Base-by-base conservation (phyloP, 2,329 filamentous ascomycete species). In the Xylariaceae sp. region DNA sequence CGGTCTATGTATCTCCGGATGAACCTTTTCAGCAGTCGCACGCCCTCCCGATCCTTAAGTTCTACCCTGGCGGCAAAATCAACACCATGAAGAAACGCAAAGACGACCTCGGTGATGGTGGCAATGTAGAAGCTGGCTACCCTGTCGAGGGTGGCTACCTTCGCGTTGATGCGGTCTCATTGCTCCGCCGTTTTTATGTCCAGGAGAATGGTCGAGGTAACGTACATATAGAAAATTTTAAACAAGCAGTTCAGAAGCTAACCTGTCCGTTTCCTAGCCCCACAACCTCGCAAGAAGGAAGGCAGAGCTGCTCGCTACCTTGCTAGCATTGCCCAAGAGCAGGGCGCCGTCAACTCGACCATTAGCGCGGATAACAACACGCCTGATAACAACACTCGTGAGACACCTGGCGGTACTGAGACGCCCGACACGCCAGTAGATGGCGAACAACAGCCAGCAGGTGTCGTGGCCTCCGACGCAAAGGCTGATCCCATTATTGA, bases 201-300 rank as follows among this genome's bases (percentile, higher is more conserved):
- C 94, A 99, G 75, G 92, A 99, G 75, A 99, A 99, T 74, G 91
- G 90, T 64, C 89, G 94, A 80, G 90, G 89, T 90, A 77, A 68
- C 23, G 78, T 69, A 34, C 41, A 49, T 49, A 2, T 55, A 5
- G 35, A n/a, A 34, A 44, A 48, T n/a, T 51, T 9, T n/a, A 49
- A 34, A 17, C 34, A 15, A 49, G 50, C 52, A 18, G 5, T 17
- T 45, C 30, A 50, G 3, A 49, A 47, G 61, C 67, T 63, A 68
- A 66, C 23, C 3, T 47, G 2, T 55, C 54, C 8, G 10, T 47
- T 4, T n/a, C 23, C 30, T 44, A 73, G 71, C 71, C 8, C 71
- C 71, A 11, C 70, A 72, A 55, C 71, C 71, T 57, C 71, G 71
- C 62, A 73, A 73, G 64, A 73, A 73, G 53, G 71, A 73, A 65